Base-by-base conservation (phyloP, 176 grass and related monocot species). In the Dendrocalamus sinicus region DNA sequence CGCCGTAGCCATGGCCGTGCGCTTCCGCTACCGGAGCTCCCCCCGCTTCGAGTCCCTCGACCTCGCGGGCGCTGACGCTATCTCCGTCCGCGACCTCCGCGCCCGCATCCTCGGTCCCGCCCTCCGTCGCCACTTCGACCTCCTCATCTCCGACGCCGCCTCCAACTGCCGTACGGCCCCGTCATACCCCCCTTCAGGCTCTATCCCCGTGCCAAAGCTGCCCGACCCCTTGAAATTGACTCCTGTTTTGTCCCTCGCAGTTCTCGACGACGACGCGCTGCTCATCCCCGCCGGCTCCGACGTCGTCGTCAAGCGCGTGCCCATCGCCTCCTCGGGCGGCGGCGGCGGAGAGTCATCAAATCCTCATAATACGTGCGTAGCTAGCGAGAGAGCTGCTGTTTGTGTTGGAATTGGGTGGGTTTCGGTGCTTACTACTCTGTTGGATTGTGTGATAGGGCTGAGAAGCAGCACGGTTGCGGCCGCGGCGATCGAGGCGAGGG, bases 1-100 rank as follows among this genome's bases (percentile, higher is more conserved):
- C 24, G 39, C 19, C 39, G 17, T 70, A 7, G 44, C 57, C 26
- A 84, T 84, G 70, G 41, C 70, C 43, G 41, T 84, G 44, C 81
- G 81, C 70, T 84, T 84, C 52, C 59, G 61, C 70, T 84, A 74
- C 43, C 44, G 82, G 71, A 84, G 82, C 43, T 84, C 82, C 9
- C 68, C 55, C 5, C 67, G 3, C 45, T 75, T 75, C 71, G 43
- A 75, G 10, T 50, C 59, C 32, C 9, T 84, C 40, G 82, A 84
- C 58, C 59, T 84, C 44, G 59, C 57, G 10, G 58, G 82, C 45
- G 12, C 57, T 45, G 57, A 39, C 57, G 45, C 70, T 44, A 37
- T 75, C 82, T 84, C 82, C 71, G 82, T 84, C 44, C 8, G 71
- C 57, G 82, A 84, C 24, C 44, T 84, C 23, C 82, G 82, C 26